A percentile compares a stretch with the other conserved stretches of the same genome.
phyloP scores from a whole-genome alignment of 257 asterid species.

The Vinca minor region DNA sequence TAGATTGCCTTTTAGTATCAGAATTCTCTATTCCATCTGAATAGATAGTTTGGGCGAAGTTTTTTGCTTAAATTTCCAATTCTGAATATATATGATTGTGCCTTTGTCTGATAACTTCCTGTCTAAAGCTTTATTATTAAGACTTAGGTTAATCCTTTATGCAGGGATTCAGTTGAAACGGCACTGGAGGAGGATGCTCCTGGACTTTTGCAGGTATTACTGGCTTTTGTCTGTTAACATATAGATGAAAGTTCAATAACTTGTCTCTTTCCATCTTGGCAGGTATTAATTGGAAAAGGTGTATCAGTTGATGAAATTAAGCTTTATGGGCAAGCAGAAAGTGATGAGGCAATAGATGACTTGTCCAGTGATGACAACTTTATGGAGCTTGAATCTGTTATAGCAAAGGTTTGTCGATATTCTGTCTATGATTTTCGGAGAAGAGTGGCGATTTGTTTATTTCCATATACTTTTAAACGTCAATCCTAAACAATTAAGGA shows the following conservation, averaged over 20 bases:
- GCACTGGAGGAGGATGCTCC: constrained; percentile 99
- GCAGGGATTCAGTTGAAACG: constrained; percentile 75
- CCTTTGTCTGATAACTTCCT: background rate
- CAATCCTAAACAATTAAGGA: background rate
- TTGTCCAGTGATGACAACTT: constrained; percentile 47
- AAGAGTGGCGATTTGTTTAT: background rate
- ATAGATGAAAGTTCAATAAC: constrained; percentile 14
- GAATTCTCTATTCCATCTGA: too few species aligned
- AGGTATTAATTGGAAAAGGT: constrained; percentile 70
- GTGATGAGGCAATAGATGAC: constrained; percentile 57
- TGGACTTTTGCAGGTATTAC: constrained; percentile 74
- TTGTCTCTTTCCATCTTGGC: constrained; percentile 22
- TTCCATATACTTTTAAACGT: background rate
- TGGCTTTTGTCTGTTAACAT: constrained; percentile 17
- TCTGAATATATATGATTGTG: background rate
- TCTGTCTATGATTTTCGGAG: background rate
- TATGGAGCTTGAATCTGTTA: constrained; percentile 64
- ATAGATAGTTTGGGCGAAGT: background rate
- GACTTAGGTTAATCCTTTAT: constrained; percentile 16
- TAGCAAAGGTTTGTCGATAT: constrained; percentile 48
- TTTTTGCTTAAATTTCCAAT: background rate
- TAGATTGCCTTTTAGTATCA: background rate
- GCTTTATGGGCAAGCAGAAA: constrained; percentile 74
- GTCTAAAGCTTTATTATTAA: constrained; percentile 1
- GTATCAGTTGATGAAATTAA: constrained; percentile 67